phyloP scores from a whole-genome alignment of 2,329 filamentous ascomycete species.

The Cladosporium sphaerospermum region DNA sequence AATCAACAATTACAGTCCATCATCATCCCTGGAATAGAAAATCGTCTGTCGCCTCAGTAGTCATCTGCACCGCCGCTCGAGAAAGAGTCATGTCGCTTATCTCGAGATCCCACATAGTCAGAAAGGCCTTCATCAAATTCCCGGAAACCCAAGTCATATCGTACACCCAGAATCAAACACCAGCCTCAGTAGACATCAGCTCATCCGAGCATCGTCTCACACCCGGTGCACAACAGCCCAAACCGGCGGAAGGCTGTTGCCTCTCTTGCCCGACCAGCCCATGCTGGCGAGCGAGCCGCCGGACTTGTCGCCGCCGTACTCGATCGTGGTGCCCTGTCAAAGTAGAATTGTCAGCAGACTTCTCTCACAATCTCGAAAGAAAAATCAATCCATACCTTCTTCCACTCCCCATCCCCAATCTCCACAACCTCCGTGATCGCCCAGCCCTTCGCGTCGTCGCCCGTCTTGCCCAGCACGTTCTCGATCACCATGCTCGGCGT shows the following conservation, averaged over 20 bases:
- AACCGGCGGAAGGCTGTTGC: slow-evolving; percentile 28
- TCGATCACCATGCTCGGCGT: slow-evolving; percentile 26
- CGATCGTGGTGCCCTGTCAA: slow-evolving; percentile 24
- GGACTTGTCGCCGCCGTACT: slow-evolving; percentile 24
- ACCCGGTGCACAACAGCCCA: slow-evolving; percentile 30
- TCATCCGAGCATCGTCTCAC: slow-evolving; percentile 4
- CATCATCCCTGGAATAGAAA: no score
- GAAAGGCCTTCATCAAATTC: no score
- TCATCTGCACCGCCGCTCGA: no score
- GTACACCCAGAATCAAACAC: neutral
- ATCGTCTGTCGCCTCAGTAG: no score
- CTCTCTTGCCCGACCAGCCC: slow-evolving; percentile 29
- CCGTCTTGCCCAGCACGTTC: slow-evolving; percentile 19
- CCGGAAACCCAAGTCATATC: neutral
- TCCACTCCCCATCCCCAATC: slow-evolving; percentile 25
- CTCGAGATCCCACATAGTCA: no score
- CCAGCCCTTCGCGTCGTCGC: slow-evolving; percentile 22
- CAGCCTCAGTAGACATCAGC: neutral
- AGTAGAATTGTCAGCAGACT: neutral
- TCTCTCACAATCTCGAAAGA: neutral
- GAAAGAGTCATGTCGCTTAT: no score
- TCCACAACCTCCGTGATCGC: slow-evolving; percentile 29
- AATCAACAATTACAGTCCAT: neutral
- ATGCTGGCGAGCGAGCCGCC: slow-evolving; percentile 23
- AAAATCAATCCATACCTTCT: slow-evolving; percentile 21